Evolutionary conservation across 805 yeast species (phyloP), one percentile per base, ranked within the genome.

Genomic region (Citeromyces matritensis): DNA sequence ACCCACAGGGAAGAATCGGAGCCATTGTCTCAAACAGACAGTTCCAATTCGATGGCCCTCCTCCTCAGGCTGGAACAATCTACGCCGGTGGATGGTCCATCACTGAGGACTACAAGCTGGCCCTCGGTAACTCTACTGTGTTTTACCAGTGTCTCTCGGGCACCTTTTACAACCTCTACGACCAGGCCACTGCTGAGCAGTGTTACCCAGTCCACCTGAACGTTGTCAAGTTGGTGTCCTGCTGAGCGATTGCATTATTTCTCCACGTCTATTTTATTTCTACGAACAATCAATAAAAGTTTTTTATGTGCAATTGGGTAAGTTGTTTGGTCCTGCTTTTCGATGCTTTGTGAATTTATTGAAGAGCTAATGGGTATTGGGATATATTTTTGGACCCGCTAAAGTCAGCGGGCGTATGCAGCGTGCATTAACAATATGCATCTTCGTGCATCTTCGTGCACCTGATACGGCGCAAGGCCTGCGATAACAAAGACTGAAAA

Each of bases 21-120:
- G 65, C 73, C 27, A 67, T 68, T 51, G 74, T 68, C 40, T 72
- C 73, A 36, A 67, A 67, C 66, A 60, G 69, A 57, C 76, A 69
- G 55, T 69, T 69, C 67, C 76, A 69, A 56, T 69, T 69, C 42
- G 76, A 69, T 47, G 75, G 75, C 46, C 74, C 74, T 31, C 73
- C 73, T 51, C 75, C 75, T 37, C 76, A 69, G 55, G 75, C 69
- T 35, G 69, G 69, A 53, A 59, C 69, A 31, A 60, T 61, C 36
- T 58, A 62, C 39, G 70, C 70, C 42, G 66, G 62, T 30, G 69
- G 69, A 36, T 63, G 69, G 69, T 55, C 68, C 27, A 53, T 63
- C 37, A 50, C 62, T 32, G 45, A 49, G 29, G 64, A 57, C 24
- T 65, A 58, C 29, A 49, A 53, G 48, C 64, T 67, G 42, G 71